These are phyloP conservation scores for Paecilomyces dactylethromorphus DNA, from an alignment of 2,329 filamentous ascomycete genomes.

Conservation along the genomic window DNA sequence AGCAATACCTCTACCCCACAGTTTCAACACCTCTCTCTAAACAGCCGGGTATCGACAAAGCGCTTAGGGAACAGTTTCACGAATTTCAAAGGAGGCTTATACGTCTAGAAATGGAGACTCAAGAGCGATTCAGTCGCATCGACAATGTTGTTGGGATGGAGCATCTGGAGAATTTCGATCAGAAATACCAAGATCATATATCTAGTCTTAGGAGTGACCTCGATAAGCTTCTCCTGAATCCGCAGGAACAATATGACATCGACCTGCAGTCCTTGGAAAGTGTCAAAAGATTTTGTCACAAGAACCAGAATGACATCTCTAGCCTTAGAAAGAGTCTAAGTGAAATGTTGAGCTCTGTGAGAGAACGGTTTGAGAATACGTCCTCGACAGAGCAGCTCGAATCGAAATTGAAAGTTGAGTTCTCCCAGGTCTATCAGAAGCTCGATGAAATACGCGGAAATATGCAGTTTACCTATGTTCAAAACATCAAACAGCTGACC, in stretches of 20 bases:
- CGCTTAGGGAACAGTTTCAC: not conserved
- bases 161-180: not conserved
- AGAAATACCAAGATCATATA: too few relatives aligned
- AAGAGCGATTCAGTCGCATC: not conserved
- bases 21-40: not conserved
- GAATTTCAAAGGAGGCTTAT: not conserved
- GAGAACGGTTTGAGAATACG: not conserved
- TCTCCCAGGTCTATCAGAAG: not conserved
- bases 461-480: not conserved
- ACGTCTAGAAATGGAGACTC: not conserved
- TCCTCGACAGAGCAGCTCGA: not conserved
- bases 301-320: not conserved
- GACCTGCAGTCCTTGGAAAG: not conserved
- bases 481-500: not conserved
- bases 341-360: not conserved
- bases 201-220: too few relatives aligned
- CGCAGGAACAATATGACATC: not conserved
- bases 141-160: not conserved
- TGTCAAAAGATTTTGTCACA: not conserved
- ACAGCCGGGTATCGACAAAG: not conserved
- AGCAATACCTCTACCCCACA: not conserved
- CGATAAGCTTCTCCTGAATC: not conserved
- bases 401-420: not conserved
- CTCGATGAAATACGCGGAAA: not conserved
- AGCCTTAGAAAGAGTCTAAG: not conserved